phyloP scores from a whole-genome alignment of 805 yeast genomes.

The Nakazawaea wyomingensis region DNA sequence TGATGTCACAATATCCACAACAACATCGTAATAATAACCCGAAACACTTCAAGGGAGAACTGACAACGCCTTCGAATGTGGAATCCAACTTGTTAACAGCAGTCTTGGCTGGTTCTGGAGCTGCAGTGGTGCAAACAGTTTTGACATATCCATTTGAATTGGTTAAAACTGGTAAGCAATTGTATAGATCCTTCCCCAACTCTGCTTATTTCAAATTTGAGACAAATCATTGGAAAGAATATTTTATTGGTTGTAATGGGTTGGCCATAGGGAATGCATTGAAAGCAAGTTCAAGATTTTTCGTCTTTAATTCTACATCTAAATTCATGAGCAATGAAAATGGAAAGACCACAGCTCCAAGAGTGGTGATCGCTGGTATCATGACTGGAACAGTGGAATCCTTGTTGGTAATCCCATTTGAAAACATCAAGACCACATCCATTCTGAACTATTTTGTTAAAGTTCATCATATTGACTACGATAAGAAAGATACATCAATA shows the following conservation, averaged over 20 bases:
- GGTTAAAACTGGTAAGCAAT: conserved; percentile 58
- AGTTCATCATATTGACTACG: not conserved
- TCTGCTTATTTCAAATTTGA: conserved; percentile 30
- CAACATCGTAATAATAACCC: conserved; percentile 5
- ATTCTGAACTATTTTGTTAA: conserved; percentile 54
- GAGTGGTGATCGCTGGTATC: conserved; percentile 76
- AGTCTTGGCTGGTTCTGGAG: conserved; percentile 52
- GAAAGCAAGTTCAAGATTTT: conserved; percentile 70
- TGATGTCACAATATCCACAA: conserved; percentile 2
- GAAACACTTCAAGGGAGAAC: not conserved
- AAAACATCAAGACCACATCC: conserved; percentile 74
- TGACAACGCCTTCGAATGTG: conserved; percentile 8
- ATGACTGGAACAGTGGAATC: conserved; percentile 84
- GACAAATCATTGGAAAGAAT: conserved; percentile 22
- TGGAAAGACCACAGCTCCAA: conserved; percentile 69
- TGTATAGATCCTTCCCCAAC: conserved; percentile 39
- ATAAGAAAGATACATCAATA: not conserved
- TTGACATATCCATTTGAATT: conserved; percentile 70
- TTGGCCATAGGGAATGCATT: conserved; percentile 67
- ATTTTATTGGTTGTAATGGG: conserved; percentile 66
- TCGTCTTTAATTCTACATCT: conserved; percentile 70
- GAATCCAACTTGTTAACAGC: conserved; percentile 49
- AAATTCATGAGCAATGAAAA: conserved; percentile 56
- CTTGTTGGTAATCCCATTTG: conserved; percentile 84
- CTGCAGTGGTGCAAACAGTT: conserved; percentile 59